Evolutionary conservation across 495 filamentous ascomycete genomes (phyloP).

Genomic region (Polyplosphaeria fusca): DNA sequence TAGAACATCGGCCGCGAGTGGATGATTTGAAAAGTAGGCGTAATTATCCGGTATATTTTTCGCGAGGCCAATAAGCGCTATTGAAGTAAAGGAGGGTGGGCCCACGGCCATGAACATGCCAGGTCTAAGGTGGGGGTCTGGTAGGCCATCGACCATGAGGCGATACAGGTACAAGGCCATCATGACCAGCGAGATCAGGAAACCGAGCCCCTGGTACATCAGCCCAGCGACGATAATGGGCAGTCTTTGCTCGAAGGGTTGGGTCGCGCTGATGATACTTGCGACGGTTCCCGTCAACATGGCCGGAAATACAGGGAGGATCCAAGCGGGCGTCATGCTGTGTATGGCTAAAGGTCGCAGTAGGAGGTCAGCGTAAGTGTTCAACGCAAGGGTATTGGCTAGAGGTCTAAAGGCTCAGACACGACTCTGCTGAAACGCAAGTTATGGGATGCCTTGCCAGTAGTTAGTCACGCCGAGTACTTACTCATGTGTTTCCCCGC

Average conservation of each 20-base stretch:
- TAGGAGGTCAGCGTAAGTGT: too few species aligned
- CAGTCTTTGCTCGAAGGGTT: background rate
- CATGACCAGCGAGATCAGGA: background rate
- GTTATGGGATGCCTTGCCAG: too few species aligned
- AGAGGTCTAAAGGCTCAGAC: too few species aligned
- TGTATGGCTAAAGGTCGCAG: too few species aligned
- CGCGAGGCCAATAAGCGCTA: slow-evolving; percentile 61
- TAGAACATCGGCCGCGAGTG: slow-evolving; percentile 40
- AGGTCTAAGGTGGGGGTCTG: slow-evolving; percentile 48
- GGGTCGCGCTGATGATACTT: background rate
- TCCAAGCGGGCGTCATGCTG: slow-evolving; percentile 18
- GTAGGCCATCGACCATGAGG: slow-evolving; percentile 56
- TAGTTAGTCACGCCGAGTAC: too few species aligned
- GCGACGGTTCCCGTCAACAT: slow-evolving; percentile 20
- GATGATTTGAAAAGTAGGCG: slow-evolving; percentile 23
- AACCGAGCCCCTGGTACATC: slow-evolving; percentile 13
- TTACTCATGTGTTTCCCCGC: background rate
- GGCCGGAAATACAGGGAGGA: slow-evolving; percentile 11
- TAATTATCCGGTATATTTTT: slow-evolving; percentile 41
- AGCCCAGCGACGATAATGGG: slow-evolving; percentile 16
- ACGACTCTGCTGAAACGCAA: too few species aligned
- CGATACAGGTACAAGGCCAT: slow-evolving; percentile 49
- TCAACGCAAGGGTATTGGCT: slow-evolving; percentile 17
- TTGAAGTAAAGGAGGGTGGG: slow-evolving; percentile 58
- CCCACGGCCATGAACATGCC: slow-evolving; percentile 70